Evolutionary conservation across 225 moss, liverwort and hornwort species (phyloP).

Genomic region (Rhytidiadelphus loreus): DNA sequence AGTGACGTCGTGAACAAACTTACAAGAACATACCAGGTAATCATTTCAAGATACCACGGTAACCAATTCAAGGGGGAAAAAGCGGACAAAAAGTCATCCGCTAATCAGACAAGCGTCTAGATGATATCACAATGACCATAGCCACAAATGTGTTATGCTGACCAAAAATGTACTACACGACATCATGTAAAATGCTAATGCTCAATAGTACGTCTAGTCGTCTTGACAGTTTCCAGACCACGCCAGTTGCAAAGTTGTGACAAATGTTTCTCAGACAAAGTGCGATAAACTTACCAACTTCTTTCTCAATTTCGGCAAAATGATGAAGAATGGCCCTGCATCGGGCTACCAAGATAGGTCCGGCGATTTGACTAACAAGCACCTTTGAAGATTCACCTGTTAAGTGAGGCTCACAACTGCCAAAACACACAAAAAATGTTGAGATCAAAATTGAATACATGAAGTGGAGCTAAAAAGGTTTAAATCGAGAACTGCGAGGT

Average conservation of each 20-base stretch:
- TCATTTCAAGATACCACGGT: background rate
- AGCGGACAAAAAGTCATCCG: background rate
- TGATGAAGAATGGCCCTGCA: slow-evolving; percentile 46
- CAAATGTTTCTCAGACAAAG: background rate
- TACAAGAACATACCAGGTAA: background rate
- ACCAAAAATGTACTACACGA: background rate
- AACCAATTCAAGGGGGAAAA: background rate
- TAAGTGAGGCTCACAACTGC: slow-evolving; percentile 34
- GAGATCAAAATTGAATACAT: background rate
- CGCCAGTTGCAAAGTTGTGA: background rate
- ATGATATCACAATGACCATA: background rate
- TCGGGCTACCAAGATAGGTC: slow-evolving; percentile 29
- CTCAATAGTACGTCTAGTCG: background rate
- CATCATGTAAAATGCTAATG: background rate
- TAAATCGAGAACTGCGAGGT: background rate
- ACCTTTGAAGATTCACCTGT: slow-evolving; percentile 33
- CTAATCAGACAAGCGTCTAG: background rate
- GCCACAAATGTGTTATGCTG: background rate
- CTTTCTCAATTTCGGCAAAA: slow-evolving; percentile 36
- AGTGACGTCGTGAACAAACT: background rate
- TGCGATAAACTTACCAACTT: slow-evolving; percentile 18
- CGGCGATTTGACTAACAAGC: slow-evolving; percentile 34
- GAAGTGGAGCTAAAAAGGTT: background rate
- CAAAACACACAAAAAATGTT: background rate
- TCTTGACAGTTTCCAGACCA: background rate